Conservation (phyloP, 305 asterid species). For the Lippia alba region DNA sequence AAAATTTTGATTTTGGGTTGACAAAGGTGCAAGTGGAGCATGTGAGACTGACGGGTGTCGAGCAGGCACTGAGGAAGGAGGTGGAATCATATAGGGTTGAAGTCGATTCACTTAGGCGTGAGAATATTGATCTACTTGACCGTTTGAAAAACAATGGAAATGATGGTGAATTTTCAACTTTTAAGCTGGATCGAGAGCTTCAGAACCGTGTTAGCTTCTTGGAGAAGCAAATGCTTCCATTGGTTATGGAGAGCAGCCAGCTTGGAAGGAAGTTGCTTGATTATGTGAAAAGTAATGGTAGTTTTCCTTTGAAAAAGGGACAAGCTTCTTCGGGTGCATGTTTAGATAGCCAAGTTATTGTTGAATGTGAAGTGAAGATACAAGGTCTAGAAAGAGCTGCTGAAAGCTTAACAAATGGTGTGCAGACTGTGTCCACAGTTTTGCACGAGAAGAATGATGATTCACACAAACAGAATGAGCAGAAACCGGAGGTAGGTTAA, state of each 20-base stretch:
- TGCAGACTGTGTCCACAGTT: constrained; percentile 57
- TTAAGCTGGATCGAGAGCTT: constrained; percentile 79
- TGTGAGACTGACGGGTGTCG: constrained; percentile 54
- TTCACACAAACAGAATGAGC: constrained; percentile 36
- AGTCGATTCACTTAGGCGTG: constrained; percentile 77
- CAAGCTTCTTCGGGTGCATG: constrained; percentile 41
- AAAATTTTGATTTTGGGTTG: constrained; percentile 56
- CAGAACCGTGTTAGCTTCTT: constrained; percentile 72
- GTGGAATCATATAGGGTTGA: constrained; percentile 67
- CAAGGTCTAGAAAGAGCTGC: constrained; percentile 90
- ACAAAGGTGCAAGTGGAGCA: constrained; percentile 78
- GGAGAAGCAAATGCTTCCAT: constrained; percentile 75
- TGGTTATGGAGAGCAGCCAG: constrained; percentile 70
- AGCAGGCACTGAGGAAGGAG: constrained; percentile 52
- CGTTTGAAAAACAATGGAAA: constrained; percentile 71
- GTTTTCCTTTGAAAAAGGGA: constrained; percentile 44
- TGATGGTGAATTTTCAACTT: constrained; percentile 70
- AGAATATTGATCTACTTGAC: constrained; percentile 77
- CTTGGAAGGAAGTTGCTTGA: constrained; percentile 77
- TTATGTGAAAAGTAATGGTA: constrained; percentile 51
- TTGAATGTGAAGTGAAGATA: constrained; percentile 89
- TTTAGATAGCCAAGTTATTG: constrained; percentile 60
- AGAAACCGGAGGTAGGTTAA: constrained; percentile 61
- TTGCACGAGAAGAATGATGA: constrained; percentile 62
- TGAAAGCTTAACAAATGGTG: constrained; percentile 64